Evolutionary conservation across 225 moss, liverwort and hornwort species (phyloP).

Genomic region (Bryoerythrophyllum caledonicum): DNA sequence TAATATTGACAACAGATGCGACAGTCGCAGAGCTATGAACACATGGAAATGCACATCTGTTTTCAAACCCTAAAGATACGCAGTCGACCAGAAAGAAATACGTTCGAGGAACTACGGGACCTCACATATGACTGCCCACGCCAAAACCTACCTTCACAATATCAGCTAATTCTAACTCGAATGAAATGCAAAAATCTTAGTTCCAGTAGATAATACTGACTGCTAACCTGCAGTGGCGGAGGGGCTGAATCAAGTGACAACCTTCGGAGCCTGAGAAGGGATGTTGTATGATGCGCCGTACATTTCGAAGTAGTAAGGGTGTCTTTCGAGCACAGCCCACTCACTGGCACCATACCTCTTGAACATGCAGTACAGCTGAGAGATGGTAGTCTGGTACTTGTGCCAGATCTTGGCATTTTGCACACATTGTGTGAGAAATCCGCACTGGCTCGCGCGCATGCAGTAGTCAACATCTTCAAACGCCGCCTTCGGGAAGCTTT

Average conservation of each 20-base stretch:
- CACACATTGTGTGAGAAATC: conserved; percentile 47
- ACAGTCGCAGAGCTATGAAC: conserved; percentile 1
- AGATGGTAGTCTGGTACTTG: conserved; percentile 44
- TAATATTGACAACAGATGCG: conserved; percentile 22
- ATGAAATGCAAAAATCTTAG: background rate
- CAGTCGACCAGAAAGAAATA: background rate
- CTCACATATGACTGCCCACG: conserved; percentile 7
- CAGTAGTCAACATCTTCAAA: conserved; percentile 68
- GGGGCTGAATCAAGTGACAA: conserved; percentile 25
- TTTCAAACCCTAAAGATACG: background rate
- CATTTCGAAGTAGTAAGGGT: conserved; percentile 52
- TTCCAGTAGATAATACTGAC: background rate
- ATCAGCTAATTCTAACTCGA: background rate
- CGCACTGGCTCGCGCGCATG: conserved; percentile 48
- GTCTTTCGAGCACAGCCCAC: conserved; percentile 62
- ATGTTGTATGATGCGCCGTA: conserved; percentile 59
- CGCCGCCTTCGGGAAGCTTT: conserved; percentile 65
- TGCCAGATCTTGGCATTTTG: conserved; percentile 65
- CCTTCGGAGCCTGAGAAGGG: conserved; percentile 51
- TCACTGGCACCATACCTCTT: conserved; percentile 66
- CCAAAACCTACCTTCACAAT: conserved; percentile 5
- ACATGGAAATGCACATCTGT: background rate
- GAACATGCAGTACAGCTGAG: conserved; percentile 60
- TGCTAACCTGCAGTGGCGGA: background rate
- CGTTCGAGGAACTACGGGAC: background rate